phyloP scores from a whole-genome alignment of 2,329 filamentous ascomycete species.

The Microdochium bolleyi region DNA sequence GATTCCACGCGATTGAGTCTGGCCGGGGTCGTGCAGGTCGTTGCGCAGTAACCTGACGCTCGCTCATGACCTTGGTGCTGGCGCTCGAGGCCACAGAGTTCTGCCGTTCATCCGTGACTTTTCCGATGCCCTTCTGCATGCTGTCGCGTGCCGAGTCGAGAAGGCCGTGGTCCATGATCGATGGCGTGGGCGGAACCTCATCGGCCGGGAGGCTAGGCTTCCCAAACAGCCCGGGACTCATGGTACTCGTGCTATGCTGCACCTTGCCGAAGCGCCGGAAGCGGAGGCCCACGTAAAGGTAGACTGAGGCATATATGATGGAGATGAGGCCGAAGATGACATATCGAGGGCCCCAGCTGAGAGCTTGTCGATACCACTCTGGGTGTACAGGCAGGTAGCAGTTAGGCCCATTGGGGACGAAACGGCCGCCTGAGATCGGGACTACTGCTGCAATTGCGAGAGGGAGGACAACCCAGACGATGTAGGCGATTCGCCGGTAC shows the following conservation, averaged over 20 bases:
- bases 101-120: neutral
- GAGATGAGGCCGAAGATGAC: constrained; percentile 58
- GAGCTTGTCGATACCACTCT: constrained; percentile 59
- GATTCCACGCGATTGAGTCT: neutral
- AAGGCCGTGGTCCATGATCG: neutral
- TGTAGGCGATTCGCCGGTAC: constrained; percentile 53
- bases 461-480: constrained; percentile 49
- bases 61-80: neutral
- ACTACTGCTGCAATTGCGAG: constrained; percentile 40
- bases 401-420: constrained; percentile 23
- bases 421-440: constrained; percentile 17
- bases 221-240: constrained; percentile 6
- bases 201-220: constrained; percentile 4
- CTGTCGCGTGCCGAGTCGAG: neutral
- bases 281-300: constrained; percentile 51
- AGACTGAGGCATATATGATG: constrained; percentile 60
- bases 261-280: constrained; percentile 29
- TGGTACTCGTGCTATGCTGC: constrained; percentile 16
- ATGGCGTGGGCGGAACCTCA: neutral
- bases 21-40: neutral
- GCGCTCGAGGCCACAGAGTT: neutral
- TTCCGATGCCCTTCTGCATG: neutral
- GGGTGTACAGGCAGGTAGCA: constrained; percentile 63
- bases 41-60: neutral
- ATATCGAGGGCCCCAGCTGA: constrained; percentile 70